A percentile compares a stretch with the other conserved stretches of the same genome.
phyloP scores from a whole-genome alignment of 140 eudicot species.

The Oenanthe javanica region DNA sequence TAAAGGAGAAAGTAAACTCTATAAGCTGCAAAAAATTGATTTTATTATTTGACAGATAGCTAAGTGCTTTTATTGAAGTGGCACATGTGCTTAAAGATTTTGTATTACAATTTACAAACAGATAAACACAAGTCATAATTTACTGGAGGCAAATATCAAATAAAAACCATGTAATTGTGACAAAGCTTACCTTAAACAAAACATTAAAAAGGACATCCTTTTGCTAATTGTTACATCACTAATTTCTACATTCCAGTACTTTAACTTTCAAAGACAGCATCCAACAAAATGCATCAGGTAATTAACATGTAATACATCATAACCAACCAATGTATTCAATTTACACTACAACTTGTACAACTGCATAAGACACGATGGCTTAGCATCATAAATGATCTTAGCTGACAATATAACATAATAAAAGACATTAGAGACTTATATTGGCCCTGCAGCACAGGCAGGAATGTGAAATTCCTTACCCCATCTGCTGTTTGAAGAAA shows the following conservation, averaged over 20 bases:
- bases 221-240: not conserved
- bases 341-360: not conserved
- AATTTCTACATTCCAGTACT: not conserved
- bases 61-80: not conserved
- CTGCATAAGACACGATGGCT: not conserved
- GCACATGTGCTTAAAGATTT: not conserved
- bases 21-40: not conserved
- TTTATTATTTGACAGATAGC: not conserved
- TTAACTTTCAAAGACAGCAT: not conserved
- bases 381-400: not conserved
- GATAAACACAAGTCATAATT: not conserved
- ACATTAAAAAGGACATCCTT: not conserved
- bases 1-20: constrained; percentile 17
- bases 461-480: not conserved
- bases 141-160: not conserved
- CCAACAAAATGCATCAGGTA: not conserved
- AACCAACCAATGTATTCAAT: not conserved
- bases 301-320: not conserved
- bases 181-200: not conserved
- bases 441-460: not conserved
- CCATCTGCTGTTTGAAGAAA: not conserved
- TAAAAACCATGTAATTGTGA: not conserved
- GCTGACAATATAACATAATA: not conserved
- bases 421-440: not conserved
- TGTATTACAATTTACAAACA: constrained; percentile 4